phyloP scores from a whole-genome alignment of 805 yeast species.

The Wickerhamiella spandovensis region DNA sequence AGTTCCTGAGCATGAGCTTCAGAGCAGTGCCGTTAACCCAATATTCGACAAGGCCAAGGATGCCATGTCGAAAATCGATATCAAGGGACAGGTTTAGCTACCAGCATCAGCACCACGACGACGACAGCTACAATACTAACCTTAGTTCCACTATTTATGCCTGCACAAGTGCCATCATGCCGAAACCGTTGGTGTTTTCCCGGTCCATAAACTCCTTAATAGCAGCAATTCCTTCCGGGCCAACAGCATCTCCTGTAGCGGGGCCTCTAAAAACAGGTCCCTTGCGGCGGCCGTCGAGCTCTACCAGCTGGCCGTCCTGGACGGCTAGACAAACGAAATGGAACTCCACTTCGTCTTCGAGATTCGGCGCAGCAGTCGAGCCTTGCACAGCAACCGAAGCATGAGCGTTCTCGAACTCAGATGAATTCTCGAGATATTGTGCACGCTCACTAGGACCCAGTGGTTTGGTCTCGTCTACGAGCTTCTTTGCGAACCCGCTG shows the following conservation, averaged over 20 bases:
- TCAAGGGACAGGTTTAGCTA: conserved; percentile 61
- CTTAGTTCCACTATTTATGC: neutral
- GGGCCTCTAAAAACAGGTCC: conserved; percentile 51
- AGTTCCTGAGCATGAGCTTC: conserved; percentile 6
- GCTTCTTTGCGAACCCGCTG: conserved; percentile 19
- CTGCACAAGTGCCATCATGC: conserved; percentile 48
- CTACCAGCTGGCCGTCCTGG: conserved; percentile 45
- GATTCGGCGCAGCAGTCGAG: conserved; percentile 28
- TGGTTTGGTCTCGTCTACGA: conserved; percentile 18
- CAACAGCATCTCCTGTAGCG: conserved; percentile 40
- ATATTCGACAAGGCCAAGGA: conserved; percentile 20
- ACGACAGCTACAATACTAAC: neutral
- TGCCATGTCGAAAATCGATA: conserved; percentile 52
- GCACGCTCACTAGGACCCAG: conserved; percentile 27
- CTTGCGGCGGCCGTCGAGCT: conserved; percentile 75
- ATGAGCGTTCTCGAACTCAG: conserved; percentile 29
- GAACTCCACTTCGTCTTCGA: conserved; percentile 36
- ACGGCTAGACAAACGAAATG: conserved; percentile 66
- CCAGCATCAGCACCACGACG: too few species aligned
- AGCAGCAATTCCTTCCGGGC: conserved; percentile 36
- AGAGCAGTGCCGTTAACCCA: conserved; percentile 20
- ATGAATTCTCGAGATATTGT: conserved; percentile 32
- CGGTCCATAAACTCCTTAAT: conserved; percentile 53
- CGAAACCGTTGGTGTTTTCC: conserved; percentile 36
- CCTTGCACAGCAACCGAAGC: conserved; percentile 26